Evolutionary conservation across 345 rosid genomes (phyloP).

Genomic region (Trapa incisa): DNA sequence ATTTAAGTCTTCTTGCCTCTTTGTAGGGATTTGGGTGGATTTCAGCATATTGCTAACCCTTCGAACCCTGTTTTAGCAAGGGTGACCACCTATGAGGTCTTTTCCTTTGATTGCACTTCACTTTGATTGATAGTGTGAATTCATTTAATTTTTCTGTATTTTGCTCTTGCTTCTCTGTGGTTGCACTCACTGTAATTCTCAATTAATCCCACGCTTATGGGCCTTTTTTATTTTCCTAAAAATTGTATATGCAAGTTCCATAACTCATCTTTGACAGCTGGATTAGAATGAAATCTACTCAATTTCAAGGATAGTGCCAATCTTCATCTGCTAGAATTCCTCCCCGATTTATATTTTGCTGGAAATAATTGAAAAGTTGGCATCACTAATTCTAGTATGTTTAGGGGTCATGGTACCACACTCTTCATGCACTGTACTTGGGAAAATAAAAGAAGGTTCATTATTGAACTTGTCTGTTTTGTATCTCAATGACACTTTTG

Average conservation of each 20-base stretch:
- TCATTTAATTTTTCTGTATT: not conserved
- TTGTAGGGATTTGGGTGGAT: not conserved
- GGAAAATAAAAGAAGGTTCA: not conserved
- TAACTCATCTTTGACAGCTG: not conserved
- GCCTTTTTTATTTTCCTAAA: not conserved
- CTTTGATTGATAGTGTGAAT: not conserved
- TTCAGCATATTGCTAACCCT: not conserved
- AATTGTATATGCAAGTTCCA: not conserved
- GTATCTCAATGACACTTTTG: not conserved
- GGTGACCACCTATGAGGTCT: conserved; percentile 8
- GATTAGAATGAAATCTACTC: not conserved
- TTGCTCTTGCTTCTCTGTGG: not conserved
- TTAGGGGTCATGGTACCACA: not conserved
- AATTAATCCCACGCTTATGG: not conserved
- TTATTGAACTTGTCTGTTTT: not conserved
- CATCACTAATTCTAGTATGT: not conserved
- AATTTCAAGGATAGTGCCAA: not conserved
- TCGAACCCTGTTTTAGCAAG: not conserved
- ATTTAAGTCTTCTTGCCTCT: not conserved
- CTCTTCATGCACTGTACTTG: not conserved
- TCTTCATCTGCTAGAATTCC: not conserved
- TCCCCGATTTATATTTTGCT: not conserved
- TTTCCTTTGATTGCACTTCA: not conserved
- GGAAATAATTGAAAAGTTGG: not conserved
- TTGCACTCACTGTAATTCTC: not conserved